Evolutionary conservation across 2,329 filamentous ascomycete genomes (phyloP), one percentile per base, ranked within the genome.

Genomic region (Fusarium nygamai): DNA sequence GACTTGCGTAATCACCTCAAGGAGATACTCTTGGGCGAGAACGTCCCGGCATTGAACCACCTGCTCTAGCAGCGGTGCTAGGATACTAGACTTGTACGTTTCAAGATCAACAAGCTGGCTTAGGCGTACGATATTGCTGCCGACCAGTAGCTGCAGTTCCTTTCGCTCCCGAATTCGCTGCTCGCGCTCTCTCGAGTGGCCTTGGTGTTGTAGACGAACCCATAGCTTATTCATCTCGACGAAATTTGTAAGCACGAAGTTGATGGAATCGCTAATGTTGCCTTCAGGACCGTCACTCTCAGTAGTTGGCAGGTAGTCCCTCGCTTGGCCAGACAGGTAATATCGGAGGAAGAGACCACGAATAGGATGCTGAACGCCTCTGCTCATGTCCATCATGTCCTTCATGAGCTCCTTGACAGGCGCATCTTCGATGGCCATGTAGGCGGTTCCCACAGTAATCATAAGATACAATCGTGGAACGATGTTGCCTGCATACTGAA

Each of bases 361-460:
- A 72, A 98, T 95, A 22, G 96, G 96, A 83, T 99, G 96, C 81
- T 99, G 96, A 29, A 99, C 95, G 64, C 96, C 96, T 73, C 96
- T 91, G 84, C 95, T 98, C 96, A 99, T 99, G 84, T 99, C 96
- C 96, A 99, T 99, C 96, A 99, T 99, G 83, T 99, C 96, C 85
- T 99, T 99, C 96, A 99, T 99, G 72, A 99, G 94, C 86, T 99
- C 96, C 85, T 99, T 99, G 77, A 99, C 96, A 2, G 96, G 96
- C 67, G 97, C 96, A 88, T 98, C 96, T 80, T 96, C 93, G 80
- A 99, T 97, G 33, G 94, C 92, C 96, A 99, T 99, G 87, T 99
- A 99, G 56, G 98, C 97, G 6, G 96, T 99, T 67, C 96, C 96
- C 44, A 99, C 97, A 1, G 97, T 99, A 80, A 99, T 96, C 97